These are phyloP conservation scores for Solanum paucissectum DNA, from an alignment of 257 asterid species.

Conservation along the genomic window DNA sequence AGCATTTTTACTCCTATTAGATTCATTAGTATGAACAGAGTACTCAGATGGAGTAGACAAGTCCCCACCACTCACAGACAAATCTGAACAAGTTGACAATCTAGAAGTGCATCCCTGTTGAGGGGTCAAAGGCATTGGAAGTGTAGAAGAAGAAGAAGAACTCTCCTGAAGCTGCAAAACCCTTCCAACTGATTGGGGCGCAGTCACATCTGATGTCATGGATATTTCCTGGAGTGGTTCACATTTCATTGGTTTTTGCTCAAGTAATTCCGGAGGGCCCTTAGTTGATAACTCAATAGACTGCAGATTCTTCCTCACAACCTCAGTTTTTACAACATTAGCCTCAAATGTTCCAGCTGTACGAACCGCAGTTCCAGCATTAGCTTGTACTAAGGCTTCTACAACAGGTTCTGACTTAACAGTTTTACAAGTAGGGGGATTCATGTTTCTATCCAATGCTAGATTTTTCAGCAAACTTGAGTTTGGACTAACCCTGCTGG, in stretches of 20 bases:
- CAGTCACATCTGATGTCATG: constrained; percentile 4
- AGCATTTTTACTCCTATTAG: constrained; percentile 1
- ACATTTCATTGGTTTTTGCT: constrained; percentile 28
- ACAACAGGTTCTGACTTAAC: constrained; percentile 63
- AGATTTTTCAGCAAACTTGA: constrained; percentile 13
- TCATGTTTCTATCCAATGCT: constrained; percentile 11
- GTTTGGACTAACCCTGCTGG: constrained; percentile 7
- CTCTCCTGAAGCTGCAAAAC: constrained; percentile 44
- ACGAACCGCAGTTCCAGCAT: constrained; percentile 26
- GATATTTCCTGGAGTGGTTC: constrained; percentile 33
- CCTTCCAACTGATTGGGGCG: constrained; percentile 24
- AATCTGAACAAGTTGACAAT: constrained; percentile 22
- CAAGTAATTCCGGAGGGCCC: constrained; percentile 23
- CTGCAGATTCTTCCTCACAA: constrained; percentile 15
- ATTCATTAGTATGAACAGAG: constrained; percentile 29
- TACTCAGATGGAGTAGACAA: constrained; percentile 36
- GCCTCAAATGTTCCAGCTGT: constrained; percentile 17
- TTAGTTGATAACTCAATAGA: constrained; percentile 12
- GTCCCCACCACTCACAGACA: neutral
- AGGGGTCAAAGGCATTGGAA: constrained; percentile 37
- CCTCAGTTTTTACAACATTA: constrained; percentile 35
- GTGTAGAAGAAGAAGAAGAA: constrained; percentile 28
- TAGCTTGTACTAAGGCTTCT: constrained; percentile 23
- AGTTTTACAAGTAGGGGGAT: constrained; percentile 4
- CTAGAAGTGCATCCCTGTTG: constrained; percentile 25